Evolutionary conservation across 495 filamentous ascomycete genomes (phyloP), one percentile per base, ranked within the genome.

Genomic region (Daldinia loculata): DNA sequence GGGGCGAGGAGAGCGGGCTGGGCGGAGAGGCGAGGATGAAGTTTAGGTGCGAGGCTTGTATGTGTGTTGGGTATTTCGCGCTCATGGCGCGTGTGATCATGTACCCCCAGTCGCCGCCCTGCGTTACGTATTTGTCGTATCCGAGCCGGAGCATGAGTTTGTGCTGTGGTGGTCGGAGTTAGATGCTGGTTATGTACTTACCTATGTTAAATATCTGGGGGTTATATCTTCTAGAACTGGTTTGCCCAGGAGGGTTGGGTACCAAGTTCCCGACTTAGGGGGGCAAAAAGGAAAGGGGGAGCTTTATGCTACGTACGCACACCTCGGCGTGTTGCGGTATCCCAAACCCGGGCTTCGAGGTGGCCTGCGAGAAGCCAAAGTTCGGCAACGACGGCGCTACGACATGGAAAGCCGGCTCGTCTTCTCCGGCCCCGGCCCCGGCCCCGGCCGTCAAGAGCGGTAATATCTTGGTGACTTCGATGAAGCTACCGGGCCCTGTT

Each of bases 41-140:
- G 77, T 91, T 92, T 56, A 90, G 72, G 73, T 93, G 91, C 32
- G 80, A 82, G n/a, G 85, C 90, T 17, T 82, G 76, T 71, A 85
- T 85, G 73, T 84, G 76, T 17, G 78, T 34, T 0, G 89, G 88
- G 72, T 89, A 88, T 7, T 85, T 74, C n/a, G 79, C 50, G 4
- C 84, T 87, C 14, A 92, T 82, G 12, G 79, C 65, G 29, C 90
- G 84, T 14, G 88, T 86, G 52, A 92, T 86, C 67, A 82, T 79
- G 67, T 77, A 88, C 36, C 89, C 91, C 86, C 88, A 89, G 76
- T 92, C 89, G 56, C 89, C 89, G 45, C 87, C 90, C 80, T 92
- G 91, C 0, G 86, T 88, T 6, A 86, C 86, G 75, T 92, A 92
- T 69, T 85, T 64, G 17, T 77, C 52, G 76, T 92, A 92, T 0